Conservation (phyloP, 441 rosid species). For the Eruca vesicaria region DNA sequence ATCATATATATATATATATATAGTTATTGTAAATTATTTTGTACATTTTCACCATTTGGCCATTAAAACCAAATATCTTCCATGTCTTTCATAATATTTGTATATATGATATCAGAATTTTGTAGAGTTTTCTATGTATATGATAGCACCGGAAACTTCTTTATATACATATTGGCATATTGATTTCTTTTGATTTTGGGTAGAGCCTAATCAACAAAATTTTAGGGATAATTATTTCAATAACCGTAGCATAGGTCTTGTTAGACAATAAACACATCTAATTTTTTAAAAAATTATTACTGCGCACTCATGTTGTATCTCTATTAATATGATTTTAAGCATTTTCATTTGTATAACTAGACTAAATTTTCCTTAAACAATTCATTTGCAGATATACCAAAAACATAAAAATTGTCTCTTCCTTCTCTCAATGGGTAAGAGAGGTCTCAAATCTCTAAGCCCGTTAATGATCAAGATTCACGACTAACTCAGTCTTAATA, state of each 20-base stretch:
- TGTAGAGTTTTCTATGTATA: not conserved
- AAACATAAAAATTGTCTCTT: constrained; percentile 13
- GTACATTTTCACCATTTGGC: constrained; percentile 20
- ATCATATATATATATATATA: too few species aligned
- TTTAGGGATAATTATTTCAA: constrained; percentile 14
- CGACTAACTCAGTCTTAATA: not conserved
- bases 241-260: constrained; percentile 12
- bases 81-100: constrained; percentile 12
- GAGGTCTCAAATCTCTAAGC: not conserved
- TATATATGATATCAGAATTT: not conserved
- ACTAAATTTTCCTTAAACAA: not conserved
- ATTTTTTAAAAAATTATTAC: not conserved
- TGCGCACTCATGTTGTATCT: constrained; percentile 22
- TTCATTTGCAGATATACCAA: not conserved
- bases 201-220: constrained; percentile 20
- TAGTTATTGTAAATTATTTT: not conserved
- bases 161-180: constrained; percentile 4
- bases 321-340: not conserved
- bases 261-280: not conserved
- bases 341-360: constrained; percentile 1
- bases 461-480: not conserved
- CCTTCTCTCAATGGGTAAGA: not conserved
- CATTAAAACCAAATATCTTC: not conserved
- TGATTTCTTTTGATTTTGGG: constrained; percentile 15
- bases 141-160: not conserved